Evolutionary conservation across 164 flowering plant species (phyloP), one percentile per base, ranked within the genome.

Genomic region (Chimonanthus salicifolius): DNA sequence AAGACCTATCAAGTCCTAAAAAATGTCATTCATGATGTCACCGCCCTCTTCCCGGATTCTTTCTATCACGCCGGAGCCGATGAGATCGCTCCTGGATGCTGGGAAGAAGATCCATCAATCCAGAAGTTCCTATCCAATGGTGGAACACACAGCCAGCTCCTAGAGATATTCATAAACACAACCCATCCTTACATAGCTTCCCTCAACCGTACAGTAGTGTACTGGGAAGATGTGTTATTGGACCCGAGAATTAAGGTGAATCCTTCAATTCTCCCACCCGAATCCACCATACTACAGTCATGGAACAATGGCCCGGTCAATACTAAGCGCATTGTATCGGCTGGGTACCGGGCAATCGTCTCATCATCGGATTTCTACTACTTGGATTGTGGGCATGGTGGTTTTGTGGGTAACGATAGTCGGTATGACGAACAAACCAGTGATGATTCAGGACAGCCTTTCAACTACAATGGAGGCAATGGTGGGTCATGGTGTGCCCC

Each of bases 401-500:
- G 64, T 7, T 94, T 88, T 68, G 49, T 87, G 0, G 97, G 99
- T 49, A 94, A 94, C 58, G 82, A 88, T n/a, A 89, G 92, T 78
- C 75, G 75, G 71, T 91, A 82, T 63, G 82, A 90, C 72, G 75
- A 73, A 50, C 84, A 73, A 66, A 74, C 78, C 0, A 77, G 82
- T 0, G 74, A 74, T 4, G 77, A 77, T 7, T 75, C 70, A 0
- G 64, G 68, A 6, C 18, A 72, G 4, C 81, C 81, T 3, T 81
- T 78, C 68, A 78, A 81, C 49, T 80, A 78, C 62, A 65, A 62
- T 48, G 76, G 76, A 4, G 84, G 83, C 0, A 71, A 82, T 58
- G 97, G 97, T 0, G 97, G 97, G 2, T 94, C 99, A 5, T 94
- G 97, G 99, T 94, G 99, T 67, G 92, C 86, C 10, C 99, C 99